Evolutionary conservation across 257 asterid species (phyloP), one percentile per base, ranked within the genome.

Genomic region (Henckelia pumila): DNA sequence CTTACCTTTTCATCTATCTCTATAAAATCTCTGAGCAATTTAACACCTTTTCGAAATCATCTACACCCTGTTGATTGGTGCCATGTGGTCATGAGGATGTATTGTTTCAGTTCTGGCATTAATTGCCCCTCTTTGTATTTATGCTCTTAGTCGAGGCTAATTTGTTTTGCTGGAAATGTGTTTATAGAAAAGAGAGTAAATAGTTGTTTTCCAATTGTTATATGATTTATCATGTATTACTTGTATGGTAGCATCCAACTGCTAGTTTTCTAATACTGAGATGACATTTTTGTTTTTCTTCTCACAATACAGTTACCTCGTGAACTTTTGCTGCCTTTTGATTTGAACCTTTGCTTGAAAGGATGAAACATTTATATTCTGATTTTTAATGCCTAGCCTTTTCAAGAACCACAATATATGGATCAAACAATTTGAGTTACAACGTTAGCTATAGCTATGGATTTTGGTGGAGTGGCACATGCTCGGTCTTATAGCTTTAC

Each of bases 111-210:
- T 56, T 55, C 44, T 21, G 47, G 47, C 33, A 25, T 60, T 70
- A 68, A 30, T 28, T 59, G 63, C 64, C 9, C 32, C 56, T 53
- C 53, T 59, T 59, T 60, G 65, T 20, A 26, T 59, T 59, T 50
- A 17, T 23, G 24, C 64, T 64, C 49, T 59, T 40, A n/a, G 17
- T 40, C 61, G 23, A 20, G 30, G 20, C 37, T 65, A 59, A 37
- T 30, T 33, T 64, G 25, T 33, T 61, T 16, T 30, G 30, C 30
- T 58, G 66, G 56, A 22, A 30, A 68, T 35, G 17, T 32, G 33
- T 22, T n/a, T 37, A 16, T 11, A 20, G 23, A 68, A 50, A 9
- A 2, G 44, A 59, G 44, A 59, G 8, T 13, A 21, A 25, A 13
- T 16, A 16, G 32, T 59, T 59, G 22, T 59, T 17, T 28, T 28